phyloP scores from a whole-genome alignment of 805 yeast species.

The Yarrowia alimentaria region DNA sequence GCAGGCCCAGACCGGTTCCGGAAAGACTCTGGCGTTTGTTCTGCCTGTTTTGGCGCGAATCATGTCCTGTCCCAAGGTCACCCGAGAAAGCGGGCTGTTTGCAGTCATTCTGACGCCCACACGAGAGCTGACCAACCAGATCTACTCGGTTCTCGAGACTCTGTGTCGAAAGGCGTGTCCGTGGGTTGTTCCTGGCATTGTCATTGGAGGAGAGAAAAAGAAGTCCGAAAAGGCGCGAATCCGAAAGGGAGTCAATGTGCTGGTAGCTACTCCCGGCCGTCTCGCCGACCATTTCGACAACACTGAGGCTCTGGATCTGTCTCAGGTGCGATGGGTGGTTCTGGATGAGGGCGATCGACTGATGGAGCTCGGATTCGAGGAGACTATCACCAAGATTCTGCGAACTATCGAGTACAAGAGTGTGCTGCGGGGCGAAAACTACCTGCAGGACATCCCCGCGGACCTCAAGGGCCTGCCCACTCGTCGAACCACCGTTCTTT shows the following conservation, averaged over 20 bases:
- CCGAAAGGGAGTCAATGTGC: constrained; percentile 90
- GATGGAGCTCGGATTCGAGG: constrained; percentile 96
- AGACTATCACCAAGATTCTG: constrained; percentile 77
- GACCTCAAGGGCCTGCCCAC: constrained; percentile 61
- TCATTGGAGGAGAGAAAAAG: constrained; percentile 97
- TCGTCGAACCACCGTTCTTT: constrained; percentile 71
- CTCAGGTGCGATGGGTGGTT: constrained; percentile 80
- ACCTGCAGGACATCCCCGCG: constrained; percentile 33
- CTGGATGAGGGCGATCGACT: constrained; percentile 96
- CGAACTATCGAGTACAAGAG: constrained; percentile 51
- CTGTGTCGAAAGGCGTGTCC: constrained; percentile 65
- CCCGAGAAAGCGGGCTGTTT: constrained; percentile 76
- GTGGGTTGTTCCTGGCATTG: constrained; percentile 89
- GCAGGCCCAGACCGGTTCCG: constrained; percentile 98
- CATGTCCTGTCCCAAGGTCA: constrained; percentile 50
- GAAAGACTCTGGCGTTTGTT: constrained; percentile 86
- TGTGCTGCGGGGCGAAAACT: constrained; percentile 41
- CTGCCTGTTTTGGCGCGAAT: constrained; percentile 78
- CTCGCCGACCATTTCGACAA: constrained; percentile 91
- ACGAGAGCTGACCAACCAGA: constrained; percentile 89
- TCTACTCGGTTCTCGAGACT: constrained; percentile 73
- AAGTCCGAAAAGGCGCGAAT: constrained; percentile 94
- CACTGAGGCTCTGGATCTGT: constrained; percentile 69
- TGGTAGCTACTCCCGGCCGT: constrained; percentile 98
- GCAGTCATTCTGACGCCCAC: constrained; percentile 92